phyloP scores from a whole-genome alignment of 148 eudicot genomes.

The Nepenthes gracilis region DNA sequence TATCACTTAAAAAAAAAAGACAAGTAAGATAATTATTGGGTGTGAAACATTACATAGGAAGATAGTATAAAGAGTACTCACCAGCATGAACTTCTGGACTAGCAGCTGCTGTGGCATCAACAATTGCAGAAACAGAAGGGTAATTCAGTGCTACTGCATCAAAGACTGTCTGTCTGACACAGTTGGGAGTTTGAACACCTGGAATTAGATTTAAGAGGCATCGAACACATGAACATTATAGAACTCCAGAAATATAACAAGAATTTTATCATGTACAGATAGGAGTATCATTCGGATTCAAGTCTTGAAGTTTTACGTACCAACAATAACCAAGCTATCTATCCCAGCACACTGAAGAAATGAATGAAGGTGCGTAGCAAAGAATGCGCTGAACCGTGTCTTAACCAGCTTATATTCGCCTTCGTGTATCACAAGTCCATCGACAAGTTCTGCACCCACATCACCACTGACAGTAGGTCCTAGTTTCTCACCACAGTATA shows the following conservation, averaged over 20 bases:
- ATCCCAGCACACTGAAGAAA: constrained; percentile 57
- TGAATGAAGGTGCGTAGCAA: constrained; percentile 71
- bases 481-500: constrained; percentile 36
- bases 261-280: too few relatives aligned
- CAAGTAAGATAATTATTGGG: background rate
- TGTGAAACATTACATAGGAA: background rate
- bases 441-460: constrained; percentile 72
- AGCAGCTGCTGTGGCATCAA: constrained; percentile 96
- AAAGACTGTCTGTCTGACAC: constrained; percentile 90
- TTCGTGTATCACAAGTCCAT: constrained; percentile 60
- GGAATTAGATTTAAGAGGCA: constrained; percentile 1
- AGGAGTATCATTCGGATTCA: too few relatives aligned
- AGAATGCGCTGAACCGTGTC: constrained; percentile 90
- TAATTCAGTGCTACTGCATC: constrained; percentile 95
- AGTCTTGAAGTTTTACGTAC: constrained; percentile 21
- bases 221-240: too few relatives aligned
- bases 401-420: constrained; percentile 86
- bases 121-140: constrained; percentile 62
- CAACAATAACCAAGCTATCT: constrained; percentile 55
- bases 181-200: constrained; percentile 99
- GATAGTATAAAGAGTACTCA: constrained; percentile 12
- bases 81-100: constrained; percentile 77
- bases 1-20: background rate
- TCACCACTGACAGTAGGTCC: constrained; percentile 68
- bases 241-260: too few relatives aligned